Conservation (phyloP, 179 eudicot species). For the Spergularia azorica region DNA sequence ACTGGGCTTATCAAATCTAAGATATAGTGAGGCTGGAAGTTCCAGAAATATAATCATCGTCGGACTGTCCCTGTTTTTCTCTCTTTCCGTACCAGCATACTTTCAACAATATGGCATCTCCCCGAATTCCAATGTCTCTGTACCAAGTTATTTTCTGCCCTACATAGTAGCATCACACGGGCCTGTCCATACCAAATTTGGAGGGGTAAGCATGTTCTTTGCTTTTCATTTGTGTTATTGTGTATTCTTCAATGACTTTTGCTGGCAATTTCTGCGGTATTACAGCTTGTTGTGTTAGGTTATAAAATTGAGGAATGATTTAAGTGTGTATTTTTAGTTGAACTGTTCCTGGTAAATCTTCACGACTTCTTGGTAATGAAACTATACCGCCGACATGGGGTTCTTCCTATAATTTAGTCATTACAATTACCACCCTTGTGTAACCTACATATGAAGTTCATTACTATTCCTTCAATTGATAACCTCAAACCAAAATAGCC, state of each 20-base stretch:
- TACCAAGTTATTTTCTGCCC: constrained; percentile 82
- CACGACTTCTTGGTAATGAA: too few relatives aligned
- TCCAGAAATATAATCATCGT: constrained; percentile 93
- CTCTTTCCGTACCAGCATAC: constrained; percentile 88
- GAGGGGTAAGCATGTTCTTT: constrained; percentile 71
- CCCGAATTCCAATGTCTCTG: constrained; percentile 74
- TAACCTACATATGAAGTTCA: too few relatives aligned
- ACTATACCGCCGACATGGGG: too few relatives aligned
- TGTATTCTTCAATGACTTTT: constrained; percentile 2
- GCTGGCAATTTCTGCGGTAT: neutral
- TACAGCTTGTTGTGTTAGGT: neutral
- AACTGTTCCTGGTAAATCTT: too few relatives aligned
- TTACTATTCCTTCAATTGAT: too few relatives aligned
- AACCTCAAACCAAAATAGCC: too few relatives aligned
- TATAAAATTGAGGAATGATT: too few relatives aligned
- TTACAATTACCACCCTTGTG: too few relatives aligned
- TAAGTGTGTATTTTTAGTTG: too few relatives aligned
- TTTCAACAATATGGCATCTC: constrained; percentile 92
- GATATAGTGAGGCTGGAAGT: constrained; percentile 98
- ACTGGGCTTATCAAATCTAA: constrained; percentile 85
- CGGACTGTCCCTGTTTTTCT: constrained; percentile 84
- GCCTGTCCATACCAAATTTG: constrained; percentile 70
- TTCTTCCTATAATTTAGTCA: too few relatives aligned
- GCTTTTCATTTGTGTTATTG: neutral
- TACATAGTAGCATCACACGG: constrained; percentile 95